Base-by-base conservation (phyloP, 2,329 filamentous ascomycete species). In the Exophiala alcalophila region DNA sequence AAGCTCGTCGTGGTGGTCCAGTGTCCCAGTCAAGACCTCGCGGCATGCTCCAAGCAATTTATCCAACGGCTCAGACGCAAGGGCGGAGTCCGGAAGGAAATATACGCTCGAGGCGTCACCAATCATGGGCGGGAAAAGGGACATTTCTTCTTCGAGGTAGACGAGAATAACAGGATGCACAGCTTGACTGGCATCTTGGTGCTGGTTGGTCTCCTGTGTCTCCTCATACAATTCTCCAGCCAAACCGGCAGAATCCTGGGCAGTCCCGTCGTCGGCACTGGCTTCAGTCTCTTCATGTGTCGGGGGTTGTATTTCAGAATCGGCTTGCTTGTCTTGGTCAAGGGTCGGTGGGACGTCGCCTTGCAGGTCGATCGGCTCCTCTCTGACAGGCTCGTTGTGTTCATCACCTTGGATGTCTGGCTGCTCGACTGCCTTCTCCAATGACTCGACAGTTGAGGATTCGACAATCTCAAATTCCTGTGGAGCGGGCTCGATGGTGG, bases 31-130 rank as follows among this genome's bases (percentile, higher is more conserved):
- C 25, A 81, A 66, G 18, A 54, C 40, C 40, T 65, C 58, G 54
- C 78, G 70, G 59, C 77, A 76, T 48, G 72, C 71, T 53, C 65
- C 62, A 44, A 85, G 72, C n/a, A 85, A 65, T 39, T 73, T 68
- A 39, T 65, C 64, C 19, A 84, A 62, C 34, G 67, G 68, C 33
- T 72, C 66, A 49, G 72, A 69, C n/a, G 71, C 71, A 27, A 82
- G 60, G 20, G 67, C 67, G 49, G 73, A 68, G 54, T 83, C 73
- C 50, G 74, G 68, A 15, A 83, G 64, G 29, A 83, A 76, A 49
- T 71, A 80, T 1, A 69, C 71, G 49, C 76, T 70, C 5, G 75
- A 70, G 20, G 72, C 67, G 41, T 77, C 72, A 43, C 70, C 67
- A 47, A 52, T 24, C 34, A 48, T 65, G 3, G 74, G 76, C 24